Conservation (phyloP, 345 rosid genomes). For the Lepidium didymum region DNA sequence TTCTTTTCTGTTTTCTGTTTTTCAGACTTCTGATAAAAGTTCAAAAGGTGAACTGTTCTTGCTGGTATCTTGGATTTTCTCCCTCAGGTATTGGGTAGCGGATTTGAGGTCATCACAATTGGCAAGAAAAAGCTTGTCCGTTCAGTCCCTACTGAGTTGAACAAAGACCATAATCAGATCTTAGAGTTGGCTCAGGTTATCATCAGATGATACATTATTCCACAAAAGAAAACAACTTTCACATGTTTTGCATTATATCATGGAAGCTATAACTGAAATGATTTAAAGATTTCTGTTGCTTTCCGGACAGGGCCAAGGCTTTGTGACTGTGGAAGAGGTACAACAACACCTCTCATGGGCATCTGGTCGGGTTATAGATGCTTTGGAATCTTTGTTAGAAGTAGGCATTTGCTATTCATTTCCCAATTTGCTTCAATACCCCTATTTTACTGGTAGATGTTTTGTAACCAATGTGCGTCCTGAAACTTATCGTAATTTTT, state of each 20-base stretch:
- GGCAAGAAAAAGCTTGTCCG: conserved; percentile 86
- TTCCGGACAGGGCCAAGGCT: conserved; percentile 63
- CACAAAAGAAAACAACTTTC: background rate
- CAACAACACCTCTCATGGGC: conserved; percentile 74
- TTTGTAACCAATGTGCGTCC: conserved; percentile 15
- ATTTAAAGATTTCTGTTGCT: background rate
- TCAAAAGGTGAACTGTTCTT: background rate
- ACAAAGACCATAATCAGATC: conserved; percentile 91
- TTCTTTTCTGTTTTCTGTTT: background rate
- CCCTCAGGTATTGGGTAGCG: conserved; percentile 69
- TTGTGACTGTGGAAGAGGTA: conserved; percentile 77
- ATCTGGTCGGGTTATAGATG: conserved; percentile 74
- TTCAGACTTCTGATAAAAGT: background rate
- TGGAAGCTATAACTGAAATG: background rate
- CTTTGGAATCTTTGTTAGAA: conserved; percentile 69
- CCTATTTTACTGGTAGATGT: background rate
- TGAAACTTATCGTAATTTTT: conserved; percentile 15
- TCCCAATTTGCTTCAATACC: background rate
- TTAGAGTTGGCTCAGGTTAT: conserved; percentile 78
- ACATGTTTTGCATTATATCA: background rate
- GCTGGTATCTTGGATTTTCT: background rate
- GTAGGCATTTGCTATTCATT: conserved; percentile 29
- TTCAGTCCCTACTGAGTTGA: conserved; percentile 88
- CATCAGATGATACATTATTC: background rate
- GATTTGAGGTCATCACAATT: conserved; percentile 83